These are phyloP conservation scores for Cutaneotrichosporon cavernicola DNA, from an alignment of 1,284 basidiomycete species.

Conservation along the genomic window DNA sequence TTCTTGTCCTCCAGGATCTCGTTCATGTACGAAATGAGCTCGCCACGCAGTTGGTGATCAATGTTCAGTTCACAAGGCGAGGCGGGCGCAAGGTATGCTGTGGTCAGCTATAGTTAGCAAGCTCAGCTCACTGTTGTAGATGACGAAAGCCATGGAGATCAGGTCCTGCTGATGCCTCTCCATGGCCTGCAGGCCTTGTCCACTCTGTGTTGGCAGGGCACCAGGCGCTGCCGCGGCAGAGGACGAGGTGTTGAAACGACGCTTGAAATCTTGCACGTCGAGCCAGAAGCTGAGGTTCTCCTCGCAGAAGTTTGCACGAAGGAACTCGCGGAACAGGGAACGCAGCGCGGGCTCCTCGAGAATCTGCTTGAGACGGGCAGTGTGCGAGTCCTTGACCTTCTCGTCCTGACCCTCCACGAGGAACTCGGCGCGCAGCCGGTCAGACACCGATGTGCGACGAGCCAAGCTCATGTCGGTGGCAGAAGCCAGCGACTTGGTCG, in stretches of 20 bases:
- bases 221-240: constrained; percentile 70
- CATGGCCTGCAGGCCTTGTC: constrained; percentile 76
- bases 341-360: constrained; percentile 89
- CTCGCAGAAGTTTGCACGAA: constrained; percentile 93
- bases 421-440: constrained; percentile 61
- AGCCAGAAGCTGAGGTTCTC: constrained; percentile 97
- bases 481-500: constrained; percentile 30
- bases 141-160: constrained; percentile 89
- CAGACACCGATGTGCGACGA: constrained; percentile 72
- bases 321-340: constrained; percentile 87
- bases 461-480: constrained; percentile 67
- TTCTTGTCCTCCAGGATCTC: constrained; percentile 72
- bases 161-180: constrained; percentile 94
- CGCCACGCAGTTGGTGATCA: constrained; percentile 91
- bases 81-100: constrained; percentile 91
- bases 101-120: neutral
- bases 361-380: constrained; percentile 85
- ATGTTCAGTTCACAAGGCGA: constrained; percentile 97
- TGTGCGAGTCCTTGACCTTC: constrained; percentile 73
- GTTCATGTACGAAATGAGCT: constrained; percentile 87
- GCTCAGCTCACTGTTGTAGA: constrained; percentile 56
- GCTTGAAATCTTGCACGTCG: constrained; percentile 95
- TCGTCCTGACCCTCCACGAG: constrained; percentile 19
- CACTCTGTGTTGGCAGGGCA: constrained; percentile 55
- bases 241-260: constrained; percentile 90